These are phyloP conservation scores for Micromonas pusilla DNA, from an alignment of 139 green algal species.

Conservation along the genomic window DNA sequence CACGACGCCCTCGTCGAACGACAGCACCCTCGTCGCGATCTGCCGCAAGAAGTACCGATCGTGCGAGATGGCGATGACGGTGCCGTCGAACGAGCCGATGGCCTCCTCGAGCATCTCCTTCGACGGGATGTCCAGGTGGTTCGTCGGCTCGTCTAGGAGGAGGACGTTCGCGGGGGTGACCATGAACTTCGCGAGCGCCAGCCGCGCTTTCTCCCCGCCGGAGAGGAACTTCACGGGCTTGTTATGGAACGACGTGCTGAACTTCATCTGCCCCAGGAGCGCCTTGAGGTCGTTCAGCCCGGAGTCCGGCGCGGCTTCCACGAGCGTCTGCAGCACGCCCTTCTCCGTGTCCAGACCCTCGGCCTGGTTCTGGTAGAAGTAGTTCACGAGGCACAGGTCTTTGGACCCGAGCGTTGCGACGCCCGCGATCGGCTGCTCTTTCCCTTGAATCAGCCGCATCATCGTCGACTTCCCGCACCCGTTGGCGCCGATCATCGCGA, in stretches of 20 bases:
- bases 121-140: slow-evolving; percentile 98
- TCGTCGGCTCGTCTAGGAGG: slow-evolving; percentile 95
- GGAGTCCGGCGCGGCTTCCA: slow-evolving; percentile 67
- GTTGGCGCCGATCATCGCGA: slow-evolving; percentile 96
- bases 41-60: slow-evolving; percentile 95
- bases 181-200: slow-evolving; percentile 99
- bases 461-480: slow-evolving; percentile 90
- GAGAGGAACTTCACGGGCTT: slow-evolving; percentile 49
- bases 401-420: slow-evolving; percentile 18
- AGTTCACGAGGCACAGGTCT: slow-evolving; percentile 60
- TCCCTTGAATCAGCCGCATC: slow-evolving; percentile 86
- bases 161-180: slow-evolving; percentile 81
- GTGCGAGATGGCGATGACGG: slow-evolving; percentile 91
- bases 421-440: slow-evolving; percentile 61
- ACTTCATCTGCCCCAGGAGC: slow-evolving; percentile 61
- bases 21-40: slow-evolving; percentile 85
- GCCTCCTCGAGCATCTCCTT: slow-evolving; percentile 92
- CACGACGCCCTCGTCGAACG: slow-evolving; percentile 67
- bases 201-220: slow-evolving; percentile 84
- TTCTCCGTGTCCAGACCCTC: slow-evolving; percentile 81
- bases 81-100: slow-evolving; percentile 77
- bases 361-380: slow-evolving; percentile 86
- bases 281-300: slow-evolving; percentile 88
- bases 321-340: slow-evolving; percentile 81
- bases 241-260: slow-evolving; percentile 18